A percentile compares a stretch with the other conserved stretches of the same genome.
phyloP scores from a whole-genome alignment of 2,329 filamentous ascomycete species.

The Corynespora cassiicola region DNA sequence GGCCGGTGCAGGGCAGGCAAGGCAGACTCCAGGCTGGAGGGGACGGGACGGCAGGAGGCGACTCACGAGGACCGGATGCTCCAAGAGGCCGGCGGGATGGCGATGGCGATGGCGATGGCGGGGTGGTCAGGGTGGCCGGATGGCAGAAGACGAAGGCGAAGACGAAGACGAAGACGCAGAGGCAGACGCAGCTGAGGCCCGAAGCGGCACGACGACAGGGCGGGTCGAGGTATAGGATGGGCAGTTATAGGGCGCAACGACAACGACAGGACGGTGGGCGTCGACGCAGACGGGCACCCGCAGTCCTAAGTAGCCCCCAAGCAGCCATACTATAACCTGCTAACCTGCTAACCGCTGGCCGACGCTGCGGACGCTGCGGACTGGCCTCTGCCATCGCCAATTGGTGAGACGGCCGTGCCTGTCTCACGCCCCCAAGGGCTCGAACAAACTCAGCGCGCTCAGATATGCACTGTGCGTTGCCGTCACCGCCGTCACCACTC shows the following conservation, averaged over 20 bases:
- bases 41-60: slow-evolving; percentile 9
- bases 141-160: slow-evolving; percentile 11
- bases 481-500: slow-evolving; percentile 19
- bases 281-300: too few species aligned
- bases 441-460: too few species aligned
- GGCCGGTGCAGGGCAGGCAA: neutral
- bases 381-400: slow-evolving; percentile 17
- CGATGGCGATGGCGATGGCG: too few species aligned
- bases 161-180: too few species aligned
- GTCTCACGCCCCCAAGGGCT: slow-evolving; percentile 22
- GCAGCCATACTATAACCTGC: neutral
- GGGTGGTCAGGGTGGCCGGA: neutral
- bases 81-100: neutral
- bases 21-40: slow-evolving; percentile 4
- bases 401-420: slow-evolving; percentile 28
- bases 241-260: too few species aligned
- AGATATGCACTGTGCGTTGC: too few species aligned
- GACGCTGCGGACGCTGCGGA: slow-evolving; percentile 31
- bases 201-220: slow-evolving; percentile 16
- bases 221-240: neutral
- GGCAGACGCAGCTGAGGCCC: slow-evolving; percentile 17
- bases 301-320: neutral
- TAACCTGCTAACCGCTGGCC: slow-evolving; percentile 3
- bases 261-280: too few species aligned
- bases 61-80: slow-evolving; percentile 11